These are phyloP conservation scores for Odontarrhena argentea DNA, from an alignment of 345 rosid genomes.

Conservation along the genomic window DNA sequence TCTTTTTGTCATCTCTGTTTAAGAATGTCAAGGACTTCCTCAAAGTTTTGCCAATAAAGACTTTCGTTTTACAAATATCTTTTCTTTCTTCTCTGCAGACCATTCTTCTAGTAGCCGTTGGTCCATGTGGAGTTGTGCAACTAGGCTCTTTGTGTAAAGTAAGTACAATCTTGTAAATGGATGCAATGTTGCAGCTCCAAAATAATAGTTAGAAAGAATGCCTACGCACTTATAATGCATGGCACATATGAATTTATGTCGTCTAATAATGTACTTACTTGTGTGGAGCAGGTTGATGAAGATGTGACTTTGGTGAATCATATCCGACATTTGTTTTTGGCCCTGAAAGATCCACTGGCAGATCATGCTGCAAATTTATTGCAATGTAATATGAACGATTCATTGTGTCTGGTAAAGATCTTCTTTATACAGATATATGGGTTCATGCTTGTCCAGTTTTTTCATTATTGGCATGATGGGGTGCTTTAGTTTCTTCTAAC, in stretches of 20 bases:
- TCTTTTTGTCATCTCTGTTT: constrained; percentile 3
- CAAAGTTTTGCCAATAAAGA: neutral
- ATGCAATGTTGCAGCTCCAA: constrained; percentile 15
- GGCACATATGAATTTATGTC: neutral
- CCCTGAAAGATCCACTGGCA: constrained; percentile 58
- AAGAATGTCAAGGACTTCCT: constrained; percentile 21
- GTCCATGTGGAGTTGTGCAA: constrained; percentile 84
- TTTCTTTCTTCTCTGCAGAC: constrained; percentile 54
- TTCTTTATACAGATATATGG: constrained; percentile 8
- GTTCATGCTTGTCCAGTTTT: constrained; percentile 7
- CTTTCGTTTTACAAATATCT: neutral
- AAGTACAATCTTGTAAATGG: constrained; percentile 40
- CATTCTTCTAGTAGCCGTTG: constrained; percentile 69
- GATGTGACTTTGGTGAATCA: constrained; percentile 63
- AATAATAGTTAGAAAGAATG: neutral
- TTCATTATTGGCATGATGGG: constrained; percentile 9
- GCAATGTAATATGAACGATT: constrained; percentile 48
- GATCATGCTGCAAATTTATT: constrained; percentile 48
- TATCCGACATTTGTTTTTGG: constrained; percentile 62
- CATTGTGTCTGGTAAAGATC: constrained; percentile 54
- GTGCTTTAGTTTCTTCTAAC: constrained; percentile 22
- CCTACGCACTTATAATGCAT: neutral
- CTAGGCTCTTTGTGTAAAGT: constrained; percentile 80
- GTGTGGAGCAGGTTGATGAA: constrained; percentile 66
- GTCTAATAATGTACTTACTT: constrained; percentile 36